Base-by-base conservation (phyloP, 306 rosid species). In the Vigna angularis region DNA sequence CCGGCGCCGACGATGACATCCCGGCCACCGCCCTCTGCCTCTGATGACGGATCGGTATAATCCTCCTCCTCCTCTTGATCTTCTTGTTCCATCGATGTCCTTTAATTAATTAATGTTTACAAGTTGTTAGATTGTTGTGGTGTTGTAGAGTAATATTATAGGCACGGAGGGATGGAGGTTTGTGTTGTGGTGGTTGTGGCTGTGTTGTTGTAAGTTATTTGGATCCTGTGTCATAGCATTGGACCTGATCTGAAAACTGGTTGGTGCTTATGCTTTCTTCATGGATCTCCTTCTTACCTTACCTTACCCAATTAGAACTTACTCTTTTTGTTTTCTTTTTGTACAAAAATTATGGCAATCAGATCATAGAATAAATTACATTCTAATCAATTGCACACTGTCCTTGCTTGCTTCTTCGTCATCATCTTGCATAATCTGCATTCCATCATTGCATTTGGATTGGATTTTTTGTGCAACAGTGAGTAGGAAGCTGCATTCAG, bases 21-120 rank as follows among this genome's bases (percentile, higher is more conserved):
- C 85, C 66, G 32, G 90, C 88, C 67, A 90, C 98, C 49, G 86
- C 86, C 12, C 74, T 90, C 70, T 85, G 87, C 70, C 97, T 94
- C 85, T 91, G 81, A 89, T 48, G 72, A 13, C 6, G 15, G 34
- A 1, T 20, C 34, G 76, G 49, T 73, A 51, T 62, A 51, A 64
- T 58, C 69, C 26, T 62, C 20, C 12, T 26, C 36, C 7, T 58
- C 17, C 0, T 42, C 47, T 1, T 42, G 13, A 9, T 9, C 14
- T 26, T 6, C 47, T 55, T 55, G 28, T 20, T 55, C 6, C 4
- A 4, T 62, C 15, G 30, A n/a, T 32, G 5, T 61, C 44, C 20
- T 61, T 62, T 62, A 62, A 62, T 62, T 61, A 61, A 61, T 61
- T 10, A 15, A 62, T 59, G 69, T 63, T 34, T 63, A 10, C 3